These are phyloP conservation scores for Wickerhamiella alocasiicola DNA, from an alignment of 805 yeast genomes.

Conservation along the genomic window DNA sequence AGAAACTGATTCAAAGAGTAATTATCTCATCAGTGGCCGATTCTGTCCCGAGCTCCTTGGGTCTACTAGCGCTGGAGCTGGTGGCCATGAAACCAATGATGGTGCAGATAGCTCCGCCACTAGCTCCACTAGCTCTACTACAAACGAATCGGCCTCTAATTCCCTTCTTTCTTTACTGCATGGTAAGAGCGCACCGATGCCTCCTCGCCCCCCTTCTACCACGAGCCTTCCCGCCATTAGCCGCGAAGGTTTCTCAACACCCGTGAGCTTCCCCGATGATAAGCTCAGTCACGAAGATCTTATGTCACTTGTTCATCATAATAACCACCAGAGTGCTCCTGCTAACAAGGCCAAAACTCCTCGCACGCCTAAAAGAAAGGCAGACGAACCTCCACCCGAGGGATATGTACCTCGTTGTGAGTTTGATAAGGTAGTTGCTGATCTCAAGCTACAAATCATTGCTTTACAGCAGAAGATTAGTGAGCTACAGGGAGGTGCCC, in stretches of 20 bases:
- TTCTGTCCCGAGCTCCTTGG: no score
- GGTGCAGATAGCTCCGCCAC: not conserved
- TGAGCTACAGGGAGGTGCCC: not conserved
- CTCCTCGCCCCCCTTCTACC: constrained; percentile 4
- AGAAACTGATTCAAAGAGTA: no score
- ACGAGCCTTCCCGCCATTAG: not conserved
- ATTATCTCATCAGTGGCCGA: not conserved
- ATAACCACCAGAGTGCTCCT: not conserved
- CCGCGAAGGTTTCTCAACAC: not conserved
- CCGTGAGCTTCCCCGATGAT: not conserved
- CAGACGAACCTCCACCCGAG: not conserved
- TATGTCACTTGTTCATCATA: not conserved
- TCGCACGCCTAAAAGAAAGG: not conserved
- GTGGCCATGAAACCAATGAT: no score
- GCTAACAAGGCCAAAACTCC: not conserved
- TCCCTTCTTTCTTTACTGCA: constrained; percentile 1
- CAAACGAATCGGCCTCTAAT: not conserved
- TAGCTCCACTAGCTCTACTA: not conserved
- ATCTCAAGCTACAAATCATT: constrained; percentile 4
- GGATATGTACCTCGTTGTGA: not conserved
- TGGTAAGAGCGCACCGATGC: not conserved
- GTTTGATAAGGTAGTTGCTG: not conserved
- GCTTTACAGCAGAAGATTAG: not conserved
- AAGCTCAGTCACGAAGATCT: not conserved
- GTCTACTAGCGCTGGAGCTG: no score